A percentile compares a stretch with the other conserved stretches of the same genome.
Evolutionary conservation across 768 basidiomycete species (phyloP).

Genomic region (Tricholoma flavovirens): DNA sequence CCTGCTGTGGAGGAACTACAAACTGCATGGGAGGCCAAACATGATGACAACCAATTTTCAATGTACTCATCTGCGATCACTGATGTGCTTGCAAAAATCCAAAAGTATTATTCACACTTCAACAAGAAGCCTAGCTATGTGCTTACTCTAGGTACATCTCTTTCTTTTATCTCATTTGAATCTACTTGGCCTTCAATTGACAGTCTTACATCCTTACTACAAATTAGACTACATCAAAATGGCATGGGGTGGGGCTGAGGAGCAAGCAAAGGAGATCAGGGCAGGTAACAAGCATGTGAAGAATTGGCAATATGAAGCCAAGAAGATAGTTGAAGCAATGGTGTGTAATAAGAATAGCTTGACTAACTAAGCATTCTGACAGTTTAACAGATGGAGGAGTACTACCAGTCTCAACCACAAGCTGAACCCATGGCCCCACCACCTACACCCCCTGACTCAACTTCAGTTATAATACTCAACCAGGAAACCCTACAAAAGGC

Average conservation of each 20-base stretch:
- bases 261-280: slow-evolving; percentile 14
- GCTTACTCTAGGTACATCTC: slow-evolving; percentile 20
- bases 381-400: slow-evolving; percentile 4
- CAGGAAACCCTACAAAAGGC: too few species aligned
- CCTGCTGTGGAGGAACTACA: slow-evolving; percentile 23
- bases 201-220: slow-evolving; percentile 26
- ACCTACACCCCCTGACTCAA: not conserved
- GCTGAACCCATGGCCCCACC: not conserved
- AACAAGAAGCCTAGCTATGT: slow-evolving; percentile 16
- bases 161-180: too few species aligned
- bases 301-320: slow-evolving; percentile 15
- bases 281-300: slow-evolving; percentile 13
- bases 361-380: not conserved
- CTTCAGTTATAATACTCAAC: too few species aligned
- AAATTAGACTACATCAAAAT: slow-evolving; percentile 21
- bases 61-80: slow-evolving; percentile 16
- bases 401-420: slow-evolving; percentile 3
- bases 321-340: slow-evolving; percentile 8
- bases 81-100: slow-evolving; percentile 17
- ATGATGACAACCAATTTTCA: not conserved
- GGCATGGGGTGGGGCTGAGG: slow-evolving; percentile 21
- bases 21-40: slow-evolving; percentile 23
- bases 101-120: slow-evolving; percentile 16
- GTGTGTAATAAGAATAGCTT: slow-evolving; percentile 3
- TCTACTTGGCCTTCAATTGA: slow-evolving; percentile 6